Base-by-base conservation (phyloP, 768 basidiomycete species). In the Tylopilus vinaceipallidus region DNA sequence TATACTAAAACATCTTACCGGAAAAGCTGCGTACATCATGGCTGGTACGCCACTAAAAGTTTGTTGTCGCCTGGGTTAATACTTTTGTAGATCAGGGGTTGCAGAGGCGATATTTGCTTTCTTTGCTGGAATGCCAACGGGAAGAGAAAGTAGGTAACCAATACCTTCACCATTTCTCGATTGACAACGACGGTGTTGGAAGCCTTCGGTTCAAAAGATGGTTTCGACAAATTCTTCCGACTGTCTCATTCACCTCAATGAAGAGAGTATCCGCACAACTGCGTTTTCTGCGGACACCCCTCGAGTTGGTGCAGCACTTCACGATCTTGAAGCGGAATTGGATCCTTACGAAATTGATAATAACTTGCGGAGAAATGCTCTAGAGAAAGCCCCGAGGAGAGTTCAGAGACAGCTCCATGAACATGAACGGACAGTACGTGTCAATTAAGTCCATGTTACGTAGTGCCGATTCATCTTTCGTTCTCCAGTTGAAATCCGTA, bases 91-190 rank as follows among this genome's bases (percentile, higher is more conserved):
- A 88, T 67, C 76, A 77, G 35, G 68, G 67, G 13, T 76, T 79
- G 52, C 79, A 82, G 52, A 75, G 72, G 6, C 73, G 73, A 37
- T 88, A 86, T 56, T 70, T 90, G 27, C 59, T 80, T 49, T 72
- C 84, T 4, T 67, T 91, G 47, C 70, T 91, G 11, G 82, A 84
- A 55, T 88, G 86, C 53, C 89, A 91, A 61, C 85, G 87, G 49
- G 88, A 93, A 61, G 91, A 92, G 63, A 93, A 93, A 79, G 90
- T 85, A 57, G 23, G 57, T 23, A 34, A 42, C 17, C 16, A 19
- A 26, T 42, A 13, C 6, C 11, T 9, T 40, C 13, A 78, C 3
- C 7, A 29, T 33, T 11, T 22, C 19, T 73, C 79, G 19, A 82
- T 87, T 55, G 83, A 82, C 53, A 79, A 82, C 17, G 72, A 57